A percentile compares a stretch with the other conserved stretches of the same genome.
phyloP scores from a whole-genome alignment of 2,329 filamentous ascomycete species.

The Trichoderma aggressivum region DNA sequence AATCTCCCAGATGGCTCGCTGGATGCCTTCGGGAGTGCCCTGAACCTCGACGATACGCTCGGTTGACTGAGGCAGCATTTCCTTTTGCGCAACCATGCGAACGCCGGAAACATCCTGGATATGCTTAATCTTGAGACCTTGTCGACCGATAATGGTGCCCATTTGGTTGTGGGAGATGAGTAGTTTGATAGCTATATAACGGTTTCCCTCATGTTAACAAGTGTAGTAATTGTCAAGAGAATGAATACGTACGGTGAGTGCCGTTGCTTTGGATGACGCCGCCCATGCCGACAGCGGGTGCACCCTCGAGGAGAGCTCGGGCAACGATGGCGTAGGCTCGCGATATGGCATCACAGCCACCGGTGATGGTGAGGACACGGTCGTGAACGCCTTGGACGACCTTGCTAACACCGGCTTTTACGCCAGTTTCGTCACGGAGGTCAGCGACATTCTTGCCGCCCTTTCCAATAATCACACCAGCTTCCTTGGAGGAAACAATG shows the following conservation, averaged over 20 bases:
- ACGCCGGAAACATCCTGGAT: constrained; percentile 96
- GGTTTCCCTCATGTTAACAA: neutral
- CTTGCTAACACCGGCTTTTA: constrained; percentile 98
- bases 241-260: constrained; percentile 71
- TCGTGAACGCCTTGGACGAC: constrained; percentile 97
- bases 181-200: constrained; percentile 76
- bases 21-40: constrained; percentile 89
- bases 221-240: neutral
- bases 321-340: constrained; percentile 93
- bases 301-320: constrained; percentile 85
- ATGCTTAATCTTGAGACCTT: constrained; percentile 98
- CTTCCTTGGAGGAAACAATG: constrained; percentile 98
- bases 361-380: constrained; percentile 92
- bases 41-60: constrained; percentile 97
- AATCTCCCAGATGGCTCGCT: constrained; percentile 97
- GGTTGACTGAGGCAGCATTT: constrained; percentile 98
- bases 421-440: constrained; percentile 92
- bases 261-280: constrained; percentile 82
- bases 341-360: constrained; percentile 80
- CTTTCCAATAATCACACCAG: constrained; percentile 98
- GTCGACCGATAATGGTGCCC: constrained; percentile 97
- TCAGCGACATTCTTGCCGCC: constrained; percentile 98
- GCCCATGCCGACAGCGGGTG: constrained; percentile 93
- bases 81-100: constrained; percentile 98
- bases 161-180: constrained; percentile 99